Evolutionary conservation across 139 green algal species (phyloP).

Genomic region (Trebouxia sp.): DNA sequence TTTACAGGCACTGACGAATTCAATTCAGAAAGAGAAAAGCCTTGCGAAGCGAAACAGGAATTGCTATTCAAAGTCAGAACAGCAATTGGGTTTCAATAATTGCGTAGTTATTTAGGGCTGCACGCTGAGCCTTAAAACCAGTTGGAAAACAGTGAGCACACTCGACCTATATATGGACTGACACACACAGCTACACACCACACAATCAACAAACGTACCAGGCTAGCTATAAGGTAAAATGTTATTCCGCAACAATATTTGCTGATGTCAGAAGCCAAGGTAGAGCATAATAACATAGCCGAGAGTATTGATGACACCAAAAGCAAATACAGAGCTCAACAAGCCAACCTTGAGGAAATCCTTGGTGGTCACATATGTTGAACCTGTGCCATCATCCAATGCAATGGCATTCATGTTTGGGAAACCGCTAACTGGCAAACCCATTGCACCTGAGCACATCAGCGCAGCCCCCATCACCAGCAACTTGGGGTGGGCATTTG

Average conservation of each 20-base stretch:
- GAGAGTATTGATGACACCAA: constrained; percentile 61
- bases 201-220: not conserved
- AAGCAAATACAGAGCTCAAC: constrained; percentile 52
- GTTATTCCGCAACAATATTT: not conserved
- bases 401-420: constrained; percentile 78
- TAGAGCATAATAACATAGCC: constrained; percentile 62
- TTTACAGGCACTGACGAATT: no score
- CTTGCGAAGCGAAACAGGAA: no score
- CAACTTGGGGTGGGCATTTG: constrained; percentile 48
- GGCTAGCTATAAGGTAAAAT: not conserved
- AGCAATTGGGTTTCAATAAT: no score
- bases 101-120: no score
- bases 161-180: no score
- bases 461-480: constrained; percentile 68
- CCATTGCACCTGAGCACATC: constrained; percentile 81
- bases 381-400: constrained; percentile 61
- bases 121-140: no score
- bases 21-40: no score
- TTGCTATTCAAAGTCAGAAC: no score
- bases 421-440: constrained; percentile 72
- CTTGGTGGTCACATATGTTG: constrained; percentile 50
- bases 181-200: no score
- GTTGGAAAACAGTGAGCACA: no score
- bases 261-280: constrained; percentile 41
- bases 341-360: constrained; percentile 74